Evolutionary conservation across 1,139 yeast genomes (phyloP), one percentile per base, ranked within the genome.

Genomic region (Yamadazyma siamensis): DNA sequence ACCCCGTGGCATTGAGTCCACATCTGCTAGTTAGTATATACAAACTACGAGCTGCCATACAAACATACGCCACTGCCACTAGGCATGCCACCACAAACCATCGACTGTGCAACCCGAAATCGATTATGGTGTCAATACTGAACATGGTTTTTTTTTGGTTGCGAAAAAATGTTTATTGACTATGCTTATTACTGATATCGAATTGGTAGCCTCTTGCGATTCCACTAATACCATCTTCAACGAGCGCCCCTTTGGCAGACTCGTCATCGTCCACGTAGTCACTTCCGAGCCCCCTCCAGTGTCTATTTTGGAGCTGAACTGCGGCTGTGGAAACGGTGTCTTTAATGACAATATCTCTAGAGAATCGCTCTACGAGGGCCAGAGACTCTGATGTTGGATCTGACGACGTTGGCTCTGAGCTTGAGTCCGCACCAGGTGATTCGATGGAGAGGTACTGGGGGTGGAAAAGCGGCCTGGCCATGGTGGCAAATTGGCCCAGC

Each of bases 311-410:
- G 28, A 91, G 64, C 40, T 73, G 74, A 10, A 71, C 68, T 0
- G 96, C 96, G 0, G 97, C 87, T 0, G 97, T 89, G 0, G 97
- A 88, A 0, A 86, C 83, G 0, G 96, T 87, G 25, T 79, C 79
- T 38, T 77, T 77, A 33, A 89, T 76, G 0, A 80, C 68, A 5
- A 88, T 67, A 1, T 81, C 66, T 14, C 74, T 69, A 0, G 84
- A 70, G 38, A 80, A 74, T 36, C 74, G 70, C 43, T 77, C 67
- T 1, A 80, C 80, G 38, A 86, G 54, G 21, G 71, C 71, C 8
- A 46, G 46, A 3, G 33, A 27, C 8, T 16, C 18, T 10, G 16
- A 17, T 6, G 29, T 13, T 9, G 11, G 6, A 8, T 12, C 12
- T 16, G 4, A 11, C 11, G 54, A 47, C 1, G 40, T 42, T n/a